Evolutionary conservation across 2,329 filamentous ascomycete genomes (phyloP).

Genomic region (Tolypocladium tropicale): DNA sequence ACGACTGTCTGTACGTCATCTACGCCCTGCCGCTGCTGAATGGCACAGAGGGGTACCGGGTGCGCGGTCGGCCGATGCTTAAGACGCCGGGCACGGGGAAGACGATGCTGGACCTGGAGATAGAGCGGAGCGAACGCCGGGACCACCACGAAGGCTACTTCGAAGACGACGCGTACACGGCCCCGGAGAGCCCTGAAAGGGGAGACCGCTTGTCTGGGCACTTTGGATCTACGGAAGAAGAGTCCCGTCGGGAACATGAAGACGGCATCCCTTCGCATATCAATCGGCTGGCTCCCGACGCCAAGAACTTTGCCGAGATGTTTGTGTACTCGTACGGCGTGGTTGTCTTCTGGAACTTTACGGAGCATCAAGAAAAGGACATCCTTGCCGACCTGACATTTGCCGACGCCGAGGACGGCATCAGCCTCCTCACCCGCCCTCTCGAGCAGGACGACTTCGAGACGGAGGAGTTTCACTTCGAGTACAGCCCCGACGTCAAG

Average conservation of each 20-base stretch:
- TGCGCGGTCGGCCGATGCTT: slow-evolving; percentile 82
- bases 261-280: slow-evolving; percentile 36
- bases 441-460: slow-evolving; percentile 87
- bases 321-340: slow-evolving; percentile 97
- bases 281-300: slow-evolving; percentile 55
- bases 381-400: slow-evolving; percentile 92
- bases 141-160: slow-evolving; percentile 91
- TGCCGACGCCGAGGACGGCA: slow-evolving; percentile 54
- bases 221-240: slow-evolving; percentile 19
- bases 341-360: slow-evolving; percentile 98
- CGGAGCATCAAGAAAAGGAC: slow-evolving; percentile 90
- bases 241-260: slow-evolving; percentile 20
- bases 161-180: slow-evolving; percentile 55
- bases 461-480: slow-evolving; percentile 97
- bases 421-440: slow-evolving; percentile 65
- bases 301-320: slow-evolving; percentile 82
- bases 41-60: slow-evolving; percentile 74
- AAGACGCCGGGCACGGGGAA: slow-evolving; percentile 86
- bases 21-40: slow-evolving; percentile 86
- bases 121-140: slow-evolving; percentile 81
- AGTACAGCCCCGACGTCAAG: slow-evolving; percentile 80
- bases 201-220: slow-evolving; percentile 16
- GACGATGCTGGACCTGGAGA: slow-evolving; percentile 86
- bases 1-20: slow-evolving; percentile 92
- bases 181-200: slow-evolving; percentile 19